phyloP scores from a whole-genome alignment of 2,329 filamentous ascomycete genomes.

The Niveomyces coronatus region DNA sequence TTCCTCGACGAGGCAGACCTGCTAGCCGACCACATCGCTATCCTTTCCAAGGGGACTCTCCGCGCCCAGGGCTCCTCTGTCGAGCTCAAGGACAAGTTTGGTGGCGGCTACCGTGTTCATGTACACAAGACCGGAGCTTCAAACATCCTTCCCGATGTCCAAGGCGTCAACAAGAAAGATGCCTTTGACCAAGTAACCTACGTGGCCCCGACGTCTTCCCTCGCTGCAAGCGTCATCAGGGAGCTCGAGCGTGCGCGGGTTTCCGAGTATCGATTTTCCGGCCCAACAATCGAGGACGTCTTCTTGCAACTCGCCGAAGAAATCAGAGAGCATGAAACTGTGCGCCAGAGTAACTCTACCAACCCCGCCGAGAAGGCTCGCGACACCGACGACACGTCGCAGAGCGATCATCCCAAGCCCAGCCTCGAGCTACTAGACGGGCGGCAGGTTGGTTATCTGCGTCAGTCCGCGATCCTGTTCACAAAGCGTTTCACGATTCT shows the following conservation, averaged over 20 bases:
- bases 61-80: conserved; percentile 78
- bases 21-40: conserved; percentile 78
- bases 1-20: conserved; percentile 91
- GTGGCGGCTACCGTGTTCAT: conserved; percentile 76
- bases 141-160: conserved; percentile 38
- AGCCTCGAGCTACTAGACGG: conserved; percentile 55
- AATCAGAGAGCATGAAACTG: conserved; percentile 43
- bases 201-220: conserved; percentile 55
- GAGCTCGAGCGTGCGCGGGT: conserved; percentile 57
- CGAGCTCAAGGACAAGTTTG: conserved; percentile 70
- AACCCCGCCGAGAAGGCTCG: conserved; percentile 13
- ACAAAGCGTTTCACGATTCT: conserved; percentile 68
- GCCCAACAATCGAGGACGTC: conserved; percentile 86
- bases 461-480: conserved; percentile 66
- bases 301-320: conserved; percentile 83
- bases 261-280: conserved; percentile 72
- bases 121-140: conserved; percentile 50
- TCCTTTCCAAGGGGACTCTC: conserved; percentile 74
- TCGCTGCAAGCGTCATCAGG: conserved; percentile 62
- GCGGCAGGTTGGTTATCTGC: conserved; percentile 54
- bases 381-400: conserved; percentile 13
- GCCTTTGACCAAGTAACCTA: conserved; percentile 66
- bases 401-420: conserved; percentile 17
- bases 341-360: conserved; percentile 16
- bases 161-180: conserved; percentile 45